phyloP scores from a whole-genome alignment of 441 rosid species.

The Melastoma candidum region DNA sequence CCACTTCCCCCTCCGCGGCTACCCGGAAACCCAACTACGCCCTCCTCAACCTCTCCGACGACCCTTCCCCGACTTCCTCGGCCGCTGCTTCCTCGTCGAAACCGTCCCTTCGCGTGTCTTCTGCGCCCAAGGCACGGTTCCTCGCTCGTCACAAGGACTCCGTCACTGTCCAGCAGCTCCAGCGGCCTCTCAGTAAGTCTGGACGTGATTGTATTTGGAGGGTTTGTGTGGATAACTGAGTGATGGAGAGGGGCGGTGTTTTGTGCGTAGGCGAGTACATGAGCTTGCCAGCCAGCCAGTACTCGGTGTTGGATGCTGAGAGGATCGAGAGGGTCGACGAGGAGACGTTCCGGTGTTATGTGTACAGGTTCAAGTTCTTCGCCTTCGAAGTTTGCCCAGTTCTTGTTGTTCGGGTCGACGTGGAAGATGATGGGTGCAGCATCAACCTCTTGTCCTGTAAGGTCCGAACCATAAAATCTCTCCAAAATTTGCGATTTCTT shows the following conservation, averaged over 20 bases:
- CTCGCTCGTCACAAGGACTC: slow-evolving; percentile 71
- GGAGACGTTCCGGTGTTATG: slow-evolving; percentile 75
- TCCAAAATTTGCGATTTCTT: background rate
- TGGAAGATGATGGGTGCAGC: slow-evolving; percentile 76
- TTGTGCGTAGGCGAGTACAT: slow-evolving; percentile 61
- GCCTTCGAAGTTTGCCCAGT: slow-evolving; percentile 87
- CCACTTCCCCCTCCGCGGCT: slow-evolving; percentile 18
- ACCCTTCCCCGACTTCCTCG: slow-evolving; percentile 2
- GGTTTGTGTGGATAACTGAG: background rate
- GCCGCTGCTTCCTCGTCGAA: slow-evolving; percentile 14
- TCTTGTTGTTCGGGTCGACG: slow-evolving; percentile 82
- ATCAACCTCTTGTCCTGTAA: slow-evolving; percentile 87
- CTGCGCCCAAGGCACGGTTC: slow-evolving; percentile 58
- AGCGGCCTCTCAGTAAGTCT: slow-evolving; percentile 74
- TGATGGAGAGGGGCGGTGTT: background rate
- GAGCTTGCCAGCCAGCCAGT: slow-evolving; percentile 96
- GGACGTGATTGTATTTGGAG: background rate
- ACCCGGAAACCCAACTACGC: slow-evolving; percentile 13
- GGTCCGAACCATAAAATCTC: slow-evolving; percentile 20
- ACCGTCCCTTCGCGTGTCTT: slow-evolving; percentile 33
- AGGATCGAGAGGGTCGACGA: slow-evolving; percentile 93
- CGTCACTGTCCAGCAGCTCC: slow-evolving; percentile 54
- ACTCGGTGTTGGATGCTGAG: slow-evolving; percentile 96
- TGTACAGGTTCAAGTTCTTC: slow-evolving; percentile 72
- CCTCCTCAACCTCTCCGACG: slow-evolving; percentile 7